Base-by-base conservation (phyloP, 306 rosid genomes). In the Quercus variabilis region DNA sequence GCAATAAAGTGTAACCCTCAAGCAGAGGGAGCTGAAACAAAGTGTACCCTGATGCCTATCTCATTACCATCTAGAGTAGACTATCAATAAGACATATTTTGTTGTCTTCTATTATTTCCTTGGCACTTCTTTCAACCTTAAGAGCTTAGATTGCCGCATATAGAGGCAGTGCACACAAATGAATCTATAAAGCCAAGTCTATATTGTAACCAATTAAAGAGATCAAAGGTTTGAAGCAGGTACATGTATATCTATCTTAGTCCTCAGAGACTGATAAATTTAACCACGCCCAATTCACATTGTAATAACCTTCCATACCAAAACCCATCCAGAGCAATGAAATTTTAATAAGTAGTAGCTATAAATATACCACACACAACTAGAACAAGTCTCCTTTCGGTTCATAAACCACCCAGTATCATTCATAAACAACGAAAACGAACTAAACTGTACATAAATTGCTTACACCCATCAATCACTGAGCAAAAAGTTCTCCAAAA, bases 381-480 rank as follows among this genome's bases (percentile, higher is more conserved):
- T 17, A 55, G 19, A 57, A 54, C 17, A 56, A 63, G 33, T 74
- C 23, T 49, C 3, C 58, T 63, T 58, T 10, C 64, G 12, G 54
- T 49, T 49, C 54, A 12, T 49, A 49, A 49, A 49, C 67, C 33
- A 12, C 67, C 33, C 67, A 55, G 41, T 41, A 28, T 21, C 6
- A 21, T 25, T 60, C 31, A 8, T 20, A 21, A 5, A 76, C 43
- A 33, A 31, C 21, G 15, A 6, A 19, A 49, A 72, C 68, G 43
- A 67, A 64, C 43, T 43, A 72, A 26, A 58, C 30, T 43, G 12
- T 77, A 14, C 8, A 69, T n/a, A 74, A 78, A 76, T 77, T 46
- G 26, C 35, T 59, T 63, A 82, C 73, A 63, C 74, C 59, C 81
- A 81, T 15, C 52, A 46, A 64, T 31, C 6, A 69, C 7, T 21